Percentiles rank a stretch among this genome's conserved stretches.
Conservation (phyloP, 129 eudicot species). For the Lonicera japonica region DNA sequence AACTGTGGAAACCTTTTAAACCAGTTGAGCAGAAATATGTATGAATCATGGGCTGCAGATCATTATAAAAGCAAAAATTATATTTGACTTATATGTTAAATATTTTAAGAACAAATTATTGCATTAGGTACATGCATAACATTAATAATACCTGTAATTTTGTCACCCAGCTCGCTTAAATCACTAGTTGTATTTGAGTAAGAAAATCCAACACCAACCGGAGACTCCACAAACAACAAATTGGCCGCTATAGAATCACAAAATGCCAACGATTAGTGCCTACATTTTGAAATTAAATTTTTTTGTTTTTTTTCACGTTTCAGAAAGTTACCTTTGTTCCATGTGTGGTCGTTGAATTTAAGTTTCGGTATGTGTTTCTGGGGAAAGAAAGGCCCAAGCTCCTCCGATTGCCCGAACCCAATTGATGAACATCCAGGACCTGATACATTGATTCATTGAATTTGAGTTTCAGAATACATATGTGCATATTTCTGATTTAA, state of each 20-base stretch:
- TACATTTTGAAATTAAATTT: background rate
- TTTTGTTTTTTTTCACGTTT: too few species aligned
- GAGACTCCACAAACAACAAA: slow-evolving; percentile 76
- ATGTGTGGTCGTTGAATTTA: slow-evolving; percentile 47
- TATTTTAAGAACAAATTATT: background rate
- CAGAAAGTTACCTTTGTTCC: slow-evolving; percentile 65
- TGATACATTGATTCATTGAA: slow-evolving; percentile 7
- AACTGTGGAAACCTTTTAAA: slow-evolving; percentile 76
- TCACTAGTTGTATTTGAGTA: slow-evolving; percentile 73
- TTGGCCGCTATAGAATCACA: slow-evolving; percentile 47
- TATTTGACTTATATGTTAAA: background rate
- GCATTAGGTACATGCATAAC: background rate
- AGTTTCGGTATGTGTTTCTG: slow-evolving; percentile 55
- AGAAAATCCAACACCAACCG: slow-evolving; percentile 90
- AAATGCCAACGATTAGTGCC: background rate
- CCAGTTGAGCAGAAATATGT: slow-evolving; percentile 56
- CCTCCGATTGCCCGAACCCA: slow-evolving; percentile 76
- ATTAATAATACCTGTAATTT: slow-evolving; percentile 43
- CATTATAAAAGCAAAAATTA: background rate
- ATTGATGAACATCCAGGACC: slow-evolving; percentile 97
- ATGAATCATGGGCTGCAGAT: slow-evolving; percentile 73
- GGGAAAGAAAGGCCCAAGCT: slow-evolving; percentile 78
- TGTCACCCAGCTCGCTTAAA: slow-evolving; percentile 63
- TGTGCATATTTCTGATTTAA: too few species aligned
- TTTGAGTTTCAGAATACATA: background rate